A percentile compares a stretch with the other conserved stretches of the same genome.
Evolutionary conservation across 2,329 filamentous ascomycete genomes (phyloP).

Genomic region (Alternaria burnsii): DNA sequence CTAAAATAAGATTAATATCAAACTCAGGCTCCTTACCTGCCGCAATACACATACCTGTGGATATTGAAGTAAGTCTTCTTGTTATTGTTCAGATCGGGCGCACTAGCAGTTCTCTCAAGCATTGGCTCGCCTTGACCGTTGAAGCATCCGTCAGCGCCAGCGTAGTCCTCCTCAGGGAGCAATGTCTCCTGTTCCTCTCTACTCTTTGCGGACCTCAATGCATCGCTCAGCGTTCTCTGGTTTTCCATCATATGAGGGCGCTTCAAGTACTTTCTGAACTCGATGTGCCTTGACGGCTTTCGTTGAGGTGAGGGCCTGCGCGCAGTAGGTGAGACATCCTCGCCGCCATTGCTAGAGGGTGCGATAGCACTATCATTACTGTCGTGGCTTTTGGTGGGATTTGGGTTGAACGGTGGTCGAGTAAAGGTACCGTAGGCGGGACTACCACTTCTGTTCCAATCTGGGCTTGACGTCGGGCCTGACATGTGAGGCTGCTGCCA

Average conservation of each 20-base stretch:
- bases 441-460: slow-evolving; percentile 31
- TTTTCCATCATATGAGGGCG: slow-evolving; percentile 44
- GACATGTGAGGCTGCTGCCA: slow-evolving; percentile 33
- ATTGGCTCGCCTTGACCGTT: slow-evolving; percentile 47
- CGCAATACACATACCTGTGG: slow-evolving; percentile 60
- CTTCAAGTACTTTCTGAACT: slow-evolving; percentile 43
- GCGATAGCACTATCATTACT: slow-evolving; percentile 32
- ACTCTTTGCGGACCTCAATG: slow-evolving; percentile 51
- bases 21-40: neutral
- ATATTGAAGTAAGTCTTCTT: slow-evolving; percentile 81
- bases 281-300: slow-evolving; percentile 40
- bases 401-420: slow-evolving; percentile 26
- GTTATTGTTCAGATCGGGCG: slow-evolving; percentile 66
- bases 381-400: slow-evolving; percentile 21
- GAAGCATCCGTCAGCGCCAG: slow-evolving; percentile 57
- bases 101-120: slow-evolving; percentile 51
- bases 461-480: slow-evolving; percentile 38
- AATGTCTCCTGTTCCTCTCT: slow-evolving; percentile 60
- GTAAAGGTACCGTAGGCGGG: slow-evolving; percentile 38
- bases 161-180: slow-evolving; percentile 55
- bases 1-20: slow-evolving; percentile 18
- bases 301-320: slow-evolving; percentile 25
- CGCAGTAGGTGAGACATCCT: slow-evolving; percentile 35
- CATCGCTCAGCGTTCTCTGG: slow-evolving; percentile 49
- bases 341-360: slow-evolving; percentile 25